phyloP scores from a whole-genome alignment of 1,284 basidiomycete genomes.

The Flammula alnicola region DNA sequence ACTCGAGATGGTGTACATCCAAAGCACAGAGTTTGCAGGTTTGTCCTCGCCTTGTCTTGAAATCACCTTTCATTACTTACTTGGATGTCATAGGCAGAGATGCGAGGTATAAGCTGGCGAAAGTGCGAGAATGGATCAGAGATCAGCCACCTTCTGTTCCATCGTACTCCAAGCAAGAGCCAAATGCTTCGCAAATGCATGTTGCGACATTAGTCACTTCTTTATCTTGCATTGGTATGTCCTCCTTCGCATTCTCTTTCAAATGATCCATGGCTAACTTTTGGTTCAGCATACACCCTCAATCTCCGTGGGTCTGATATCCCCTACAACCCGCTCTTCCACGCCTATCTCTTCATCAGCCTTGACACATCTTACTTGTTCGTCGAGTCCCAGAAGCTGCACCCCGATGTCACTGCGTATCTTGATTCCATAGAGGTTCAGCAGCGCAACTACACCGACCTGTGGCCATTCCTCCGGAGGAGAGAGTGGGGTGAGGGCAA shows the following conservation, averaged over 20 bases:
- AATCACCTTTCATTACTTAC: not conserved
- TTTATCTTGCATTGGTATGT: conserved; percentile 65
- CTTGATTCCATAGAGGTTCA: conserved; percentile 63
- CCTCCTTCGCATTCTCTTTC: not conserved
- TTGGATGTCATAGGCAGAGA: conserved; percentile 45
- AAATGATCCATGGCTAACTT: conserved; percentile 8
- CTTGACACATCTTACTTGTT: conserved; percentile 67
- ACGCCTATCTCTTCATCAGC: conserved; percentile 80
- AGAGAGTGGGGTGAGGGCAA: conserved; percentile 80
- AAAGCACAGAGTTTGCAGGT: conserved; percentile 79
- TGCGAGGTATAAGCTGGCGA: conserved; percentile 59
- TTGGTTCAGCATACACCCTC: conserved; percentile 66
- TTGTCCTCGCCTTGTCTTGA: not conserved
- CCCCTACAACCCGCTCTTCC: conserved; percentile 87
- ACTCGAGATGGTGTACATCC: conserved; percentile 72
- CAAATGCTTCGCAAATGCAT: conserved; percentile 66
- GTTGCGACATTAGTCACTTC: conserved; percentile 68
- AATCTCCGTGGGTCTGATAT: conserved; percentile 89
- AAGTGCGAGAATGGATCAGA: conserved; percentile 66
- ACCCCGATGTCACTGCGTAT: conserved; percentile 58
- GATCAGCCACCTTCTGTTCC: conserved; percentile 62
- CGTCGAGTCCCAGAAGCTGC: conserved; percentile 66
- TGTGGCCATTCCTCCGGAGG: conserved; percentile 79
- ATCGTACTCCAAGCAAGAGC: conserved; percentile 60
- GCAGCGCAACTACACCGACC: conserved; percentile 73